These are phyloP conservation scores for Monilinia polystroma DNA, from an alignment of 2,329 filamentous ascomycete species.

Conservation along the genomic window DNA sequence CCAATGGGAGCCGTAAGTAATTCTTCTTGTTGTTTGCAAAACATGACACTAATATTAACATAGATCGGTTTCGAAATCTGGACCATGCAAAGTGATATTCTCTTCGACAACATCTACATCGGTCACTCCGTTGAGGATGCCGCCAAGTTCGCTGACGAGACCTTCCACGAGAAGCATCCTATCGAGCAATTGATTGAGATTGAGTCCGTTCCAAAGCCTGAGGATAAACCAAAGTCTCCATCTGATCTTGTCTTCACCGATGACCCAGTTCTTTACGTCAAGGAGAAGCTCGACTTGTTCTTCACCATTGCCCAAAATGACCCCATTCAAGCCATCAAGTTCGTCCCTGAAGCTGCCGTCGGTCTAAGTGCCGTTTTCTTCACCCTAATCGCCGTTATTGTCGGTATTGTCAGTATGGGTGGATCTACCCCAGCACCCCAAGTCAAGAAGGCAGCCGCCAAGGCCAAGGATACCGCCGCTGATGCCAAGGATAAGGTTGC, in stretches of 20 bases:
- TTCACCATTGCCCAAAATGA: constrained; percentile 75
- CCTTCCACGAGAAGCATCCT: constrained; percentile 83
- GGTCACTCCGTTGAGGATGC: constrained; percentile 95
- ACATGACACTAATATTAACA: constrained; percentile 21
- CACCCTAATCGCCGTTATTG: constrained; percentile 68
- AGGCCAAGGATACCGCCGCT: constrained; percentile 68
- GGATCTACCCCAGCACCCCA: constrained; percentile 66
- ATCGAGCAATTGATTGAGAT: constrained; percentile 79
- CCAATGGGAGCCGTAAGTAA: constrained; percentile 89
- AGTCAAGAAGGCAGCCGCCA: constrained; percentile 67
- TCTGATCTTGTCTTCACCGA: constrained; percentile 84
- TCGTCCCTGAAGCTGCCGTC: constrained; percentile 87
- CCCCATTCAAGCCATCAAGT: constrained; percentile 79
- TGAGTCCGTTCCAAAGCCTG: constrained; percentile 73
- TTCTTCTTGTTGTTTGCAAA: constrained; percentile 21
- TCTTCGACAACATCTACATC: constrained; percentile 99
- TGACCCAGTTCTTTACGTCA: constrained; percentile 82
- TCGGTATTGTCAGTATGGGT: constrained; percentile 63
- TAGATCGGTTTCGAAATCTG: constrained; percentile 98
- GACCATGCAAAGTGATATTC: constrained; percentile 99
- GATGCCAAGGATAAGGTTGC: constrained; percentile 73
- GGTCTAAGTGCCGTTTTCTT: constrained; percentile 70
- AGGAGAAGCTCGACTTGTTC: constrained; percentile 93
- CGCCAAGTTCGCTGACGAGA: constrained; percentile 82
- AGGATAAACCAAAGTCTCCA: constrained; percentile 63